These are phyloP conservation scores for Candida quercuum DNA, from an alignment of 805 yeast species.

Conservation along the genomic window DNA sequence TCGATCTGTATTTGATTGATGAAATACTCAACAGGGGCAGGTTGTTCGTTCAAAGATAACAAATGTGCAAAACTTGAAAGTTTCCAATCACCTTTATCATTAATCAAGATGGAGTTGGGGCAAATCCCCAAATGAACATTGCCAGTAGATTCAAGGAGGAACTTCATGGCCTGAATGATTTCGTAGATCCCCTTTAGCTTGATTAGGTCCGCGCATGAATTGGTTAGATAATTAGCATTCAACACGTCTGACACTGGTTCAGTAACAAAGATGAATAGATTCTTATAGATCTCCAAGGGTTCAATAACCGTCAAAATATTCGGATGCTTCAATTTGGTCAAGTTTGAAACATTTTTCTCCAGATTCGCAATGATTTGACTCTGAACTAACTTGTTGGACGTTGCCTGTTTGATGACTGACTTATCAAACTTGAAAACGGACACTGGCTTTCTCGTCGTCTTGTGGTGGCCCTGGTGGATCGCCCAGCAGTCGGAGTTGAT, in stretches of 20 bases:
- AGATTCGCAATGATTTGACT: background rate
- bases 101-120: constrained; percentile 73
- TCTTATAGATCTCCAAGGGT: constrained; percentile 82
- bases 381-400: background rate
- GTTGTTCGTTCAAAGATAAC: constrained; percentile 24
- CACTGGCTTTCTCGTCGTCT: background rate
- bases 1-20: constrained; percentile 68
- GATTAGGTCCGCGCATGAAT: background rate
- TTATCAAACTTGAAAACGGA: constrained; percentile 1
- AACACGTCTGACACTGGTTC: constrained; percentile 67
- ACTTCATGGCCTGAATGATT: constrained; percentile 69
- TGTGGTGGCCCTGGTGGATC: background rate
- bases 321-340: constrained; percentile 87
- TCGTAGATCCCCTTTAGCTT: constrained; percentile 77
- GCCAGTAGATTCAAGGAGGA: constrained; percentile 72
- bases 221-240: constrained; percentile 8
- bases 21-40: constrained; percentile 46
- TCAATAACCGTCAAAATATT: constrained; percentile 78
- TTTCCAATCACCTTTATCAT: constrained; percentile 91
- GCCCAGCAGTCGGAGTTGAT: constrained; percentile 1
- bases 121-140: constrained; percentile 72
- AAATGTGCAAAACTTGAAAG: constrained; percentile 66
- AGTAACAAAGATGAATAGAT: constrained; percentile 74
- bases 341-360: constrained; percentile 45
- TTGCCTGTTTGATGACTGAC: background rate